phyloP scores from a whole-genome alignment of 176 grass and related monocot species.

The Oryza officinalis region DNA sequence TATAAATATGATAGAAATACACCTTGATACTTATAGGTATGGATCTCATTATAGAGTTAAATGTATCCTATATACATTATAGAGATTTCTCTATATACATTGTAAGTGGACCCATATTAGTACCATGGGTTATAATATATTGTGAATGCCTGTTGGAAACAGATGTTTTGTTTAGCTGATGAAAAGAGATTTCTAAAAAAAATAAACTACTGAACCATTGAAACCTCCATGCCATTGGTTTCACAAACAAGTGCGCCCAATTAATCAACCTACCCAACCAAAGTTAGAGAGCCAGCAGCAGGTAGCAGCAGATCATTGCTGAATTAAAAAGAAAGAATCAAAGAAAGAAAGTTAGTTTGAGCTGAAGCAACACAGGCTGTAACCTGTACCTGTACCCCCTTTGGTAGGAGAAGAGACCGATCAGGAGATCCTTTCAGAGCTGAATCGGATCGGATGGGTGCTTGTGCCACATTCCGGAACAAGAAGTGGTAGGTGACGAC shows the following conservation, averaged over 20 bases:
- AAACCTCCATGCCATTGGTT: background rate
- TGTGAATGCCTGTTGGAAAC: conserved; percentile 11
- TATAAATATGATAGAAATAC: too few species aligned
- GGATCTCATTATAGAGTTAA: too few species aligned
- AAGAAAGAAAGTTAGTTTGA: background rate
- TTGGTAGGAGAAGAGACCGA: conserved; percentile 25
- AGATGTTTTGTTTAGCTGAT: background rate
- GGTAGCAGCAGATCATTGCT: background rate
- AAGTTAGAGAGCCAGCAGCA: background rate
- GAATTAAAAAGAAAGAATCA: background rate
- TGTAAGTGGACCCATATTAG: too few species aligned
- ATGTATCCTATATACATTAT: too few species aligned
- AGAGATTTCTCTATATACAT: too few species aligned
- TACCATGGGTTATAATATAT: too few species aligned
- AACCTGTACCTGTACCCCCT: background rate
- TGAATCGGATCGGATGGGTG: conserved; percentile 37
- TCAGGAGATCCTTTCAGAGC: conserved; percentile 40
- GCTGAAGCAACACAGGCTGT: conserved; percentile 24
- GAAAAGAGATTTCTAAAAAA: conserved; percentile 3
- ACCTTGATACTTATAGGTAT: too few species aligned
- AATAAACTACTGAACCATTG: background rate
- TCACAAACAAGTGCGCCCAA: background rate
- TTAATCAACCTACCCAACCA: background rate
- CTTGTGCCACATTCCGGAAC: conserved; percentile 42
- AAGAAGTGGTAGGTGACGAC: conserved; percentile 40